These are phyloP conservation scores for Halophytophthora polymorphica DNA, from an alignment of 352 stramenopile species.

Conservation along the genomic window DNA sequence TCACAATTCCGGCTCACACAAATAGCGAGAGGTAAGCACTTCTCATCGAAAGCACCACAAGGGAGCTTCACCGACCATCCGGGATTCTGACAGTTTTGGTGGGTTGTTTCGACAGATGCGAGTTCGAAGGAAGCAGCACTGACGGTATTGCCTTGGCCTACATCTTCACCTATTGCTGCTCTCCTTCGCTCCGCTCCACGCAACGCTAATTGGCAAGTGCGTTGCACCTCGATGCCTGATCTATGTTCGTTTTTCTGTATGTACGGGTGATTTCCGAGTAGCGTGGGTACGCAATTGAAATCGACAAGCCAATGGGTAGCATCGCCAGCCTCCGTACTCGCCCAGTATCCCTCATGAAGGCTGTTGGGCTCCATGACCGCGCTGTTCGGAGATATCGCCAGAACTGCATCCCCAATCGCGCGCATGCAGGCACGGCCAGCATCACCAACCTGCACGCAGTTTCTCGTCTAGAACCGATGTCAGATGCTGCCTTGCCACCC, in stretches of 20 bases:
- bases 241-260: not conserved
- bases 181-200: no score
- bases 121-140: conserved; percentile 65
- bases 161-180: not conserved
- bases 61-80: not conserved
- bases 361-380: conserved; percentile 53
- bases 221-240: not conserved
- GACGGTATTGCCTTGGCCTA: conserved; percentile 23
- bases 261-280: conserved; percentile 10
- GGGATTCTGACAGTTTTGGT: no score
- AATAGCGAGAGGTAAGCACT: conserved; percentile 43
- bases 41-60: not conserved
- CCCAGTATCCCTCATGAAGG: conserved; percentile 37
- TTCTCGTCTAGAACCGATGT: conserved; percentile 21
- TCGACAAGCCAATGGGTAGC: conserved; percentile 27
- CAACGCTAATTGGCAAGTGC: no score
- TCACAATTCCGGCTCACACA: conserved; percentile 71
- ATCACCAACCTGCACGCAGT: conserved; percentile 20
- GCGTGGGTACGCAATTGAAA: conserved; percentile 53
- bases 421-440: conserved; percentile 41
- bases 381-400: conserved; percentile 67
- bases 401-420: conserved; percentile 63
- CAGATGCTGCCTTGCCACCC: conserved; percentile 14
- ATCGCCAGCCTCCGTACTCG: conserved; percentile 33
- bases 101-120: conserved; percentile 56